Base-by-base conservation (phyloP, 768 basidiomycete genomes). In the Austroboletus eburneus region DNA sequence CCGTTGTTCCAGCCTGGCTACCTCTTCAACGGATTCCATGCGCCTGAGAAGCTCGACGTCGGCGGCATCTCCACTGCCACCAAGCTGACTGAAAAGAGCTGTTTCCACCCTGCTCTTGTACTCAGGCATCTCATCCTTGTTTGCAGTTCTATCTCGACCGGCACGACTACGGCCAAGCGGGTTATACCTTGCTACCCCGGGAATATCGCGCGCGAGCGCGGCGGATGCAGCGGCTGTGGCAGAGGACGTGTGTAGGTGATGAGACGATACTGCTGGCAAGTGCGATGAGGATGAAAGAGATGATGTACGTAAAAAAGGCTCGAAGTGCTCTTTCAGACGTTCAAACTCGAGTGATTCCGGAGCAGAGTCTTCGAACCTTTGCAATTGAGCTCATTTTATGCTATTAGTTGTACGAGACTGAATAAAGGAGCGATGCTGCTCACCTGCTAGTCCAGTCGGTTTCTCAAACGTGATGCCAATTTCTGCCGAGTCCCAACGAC, bases 391-490 rank as follows among this genome's bases (percentile, higher is more conserved):
- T 97, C 14, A 37, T 17, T 29, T 24, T 22, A 27, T 12, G 27
- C 9, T 39, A 42, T 50, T 45, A 57, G 36, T 27, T 18, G 32
- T 40, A 23, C n/a, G 4, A 27, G 42, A 25, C 23, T 14, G 29
- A 14, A 17, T 14, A 18, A 22, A 14, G 41, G 32, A 39, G 17
- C 20, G 20, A 20, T 27, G 7, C 10, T 9, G 58, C 82, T 54
- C 49, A 95, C 95, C 81, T 49, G 94, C 93, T 23, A 99, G 79
- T 14, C 95, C 93, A 1, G 94, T 96, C 1, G 94, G 90, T 63
- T 98, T 99, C 60, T 97, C 94, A 56, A 98, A 98, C 10, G 82
- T 87, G 59, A 94, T 89, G 0, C 87, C 91, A 1, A 93, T 83
- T 64, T 92, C 83, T 2, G 84, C 81, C 48, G 93, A 96, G 63